Evolutionary conservation across 768 basidiomycete genomes (phyloP), one percentile per base, ranked within the genome.

Genomic region (Naganishia kalamii): DNA sequence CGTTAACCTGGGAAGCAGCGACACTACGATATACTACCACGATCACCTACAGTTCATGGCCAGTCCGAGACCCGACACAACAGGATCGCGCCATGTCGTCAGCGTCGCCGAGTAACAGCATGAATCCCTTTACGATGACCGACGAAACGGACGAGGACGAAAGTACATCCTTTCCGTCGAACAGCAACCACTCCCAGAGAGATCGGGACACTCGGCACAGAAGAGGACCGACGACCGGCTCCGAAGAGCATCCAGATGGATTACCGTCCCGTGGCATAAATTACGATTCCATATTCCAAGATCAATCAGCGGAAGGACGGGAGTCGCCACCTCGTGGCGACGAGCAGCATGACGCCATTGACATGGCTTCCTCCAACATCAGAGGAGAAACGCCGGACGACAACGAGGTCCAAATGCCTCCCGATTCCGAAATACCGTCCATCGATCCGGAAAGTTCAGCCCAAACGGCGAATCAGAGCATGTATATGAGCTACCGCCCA

Each of bases 21-120:
- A 44, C 37, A 8, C 8, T 40, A 7, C 37, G 37, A 40, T 17
- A 17, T 40, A 40, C 37, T 17, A 40, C 37, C 7, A 40, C 7
- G 7, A 52, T 52, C n/a, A 13, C 2, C 51, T 11, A 12, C 12
- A 35, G 32, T 37, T 23, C 35, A 25, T 27, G 13, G 17, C n/a
- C 37, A 57, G 19, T 12, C 37, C 21, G 12, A n/a, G 51, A 8
- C 10, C 33, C 51, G 32, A 15, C 21, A n/a, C 54, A 35, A 21
- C 21, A 57, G 21, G 17, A 19, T 23, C 1, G 35, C 54, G 37
- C 54, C 29, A 57, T 57, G 54, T 57, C 54, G 23, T 57, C 54
- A 57, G 54, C 54, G 40, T 57, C 54, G 21, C 54, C 54, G n/a
- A 57, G 54, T 13, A 57, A 57, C 54, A 57, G 54, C 54, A 57